A percentile compares a stretch with the other conserved stretches of the same genome.
Evolutionary conservation across 2,329 filamentous ascomycete genomes (phyloP).

Genomic region (Coniochaeta sp.): DNA sequence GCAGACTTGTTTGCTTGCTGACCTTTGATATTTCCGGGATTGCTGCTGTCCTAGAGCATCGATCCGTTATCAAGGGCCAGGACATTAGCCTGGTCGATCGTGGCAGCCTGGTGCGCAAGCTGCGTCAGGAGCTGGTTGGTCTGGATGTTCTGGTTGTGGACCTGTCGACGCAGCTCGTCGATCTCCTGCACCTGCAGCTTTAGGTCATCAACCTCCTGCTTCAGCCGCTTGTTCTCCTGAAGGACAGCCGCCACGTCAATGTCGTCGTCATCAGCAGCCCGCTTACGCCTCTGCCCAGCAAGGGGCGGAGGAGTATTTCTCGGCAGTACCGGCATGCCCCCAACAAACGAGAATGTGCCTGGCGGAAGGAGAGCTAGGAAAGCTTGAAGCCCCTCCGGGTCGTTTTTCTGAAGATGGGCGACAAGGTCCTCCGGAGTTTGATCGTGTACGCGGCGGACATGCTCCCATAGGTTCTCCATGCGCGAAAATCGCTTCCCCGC

Average conservation of each 20-base stretch:
- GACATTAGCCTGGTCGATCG: neutral
- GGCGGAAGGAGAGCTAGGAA: no score
- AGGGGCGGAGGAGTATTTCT: conserved; percentile 11
- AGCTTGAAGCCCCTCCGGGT: conserved; percentile 22
- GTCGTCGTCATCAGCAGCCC: conserved; percentile 17
- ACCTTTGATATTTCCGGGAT: neutral
- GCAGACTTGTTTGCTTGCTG: neutral
- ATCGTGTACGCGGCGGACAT: conserved; percentile 82
- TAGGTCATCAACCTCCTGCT: conserved; percentile 59
- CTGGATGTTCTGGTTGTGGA: conserved; percentile 41
- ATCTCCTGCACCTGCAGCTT: conserved; percentile 62
- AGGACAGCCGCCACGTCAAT: conserved; percentile 41
- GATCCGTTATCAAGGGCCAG: conserved; percentile 3
- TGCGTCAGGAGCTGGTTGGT: conserved; percentile 41
- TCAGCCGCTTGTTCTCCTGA: conserved; percentile 59
- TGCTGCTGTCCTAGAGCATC: conserved; percentile 10
- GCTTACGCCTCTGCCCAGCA: conserved; percentile 41
- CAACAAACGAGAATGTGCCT: no score
- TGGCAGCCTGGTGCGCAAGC: conserved; percentile 19
- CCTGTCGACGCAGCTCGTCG: conserved; percentile 45
- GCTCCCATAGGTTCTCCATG: conserved; percentile 90
- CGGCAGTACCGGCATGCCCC: no score
- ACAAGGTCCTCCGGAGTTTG: no score
- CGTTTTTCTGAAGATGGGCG: no score
- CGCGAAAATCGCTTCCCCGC: conserved; percentile 85